phyloP scores from a whole-genome alignment of 345 rosid genomes.

The Eucalyptus coolabah region DNA sequence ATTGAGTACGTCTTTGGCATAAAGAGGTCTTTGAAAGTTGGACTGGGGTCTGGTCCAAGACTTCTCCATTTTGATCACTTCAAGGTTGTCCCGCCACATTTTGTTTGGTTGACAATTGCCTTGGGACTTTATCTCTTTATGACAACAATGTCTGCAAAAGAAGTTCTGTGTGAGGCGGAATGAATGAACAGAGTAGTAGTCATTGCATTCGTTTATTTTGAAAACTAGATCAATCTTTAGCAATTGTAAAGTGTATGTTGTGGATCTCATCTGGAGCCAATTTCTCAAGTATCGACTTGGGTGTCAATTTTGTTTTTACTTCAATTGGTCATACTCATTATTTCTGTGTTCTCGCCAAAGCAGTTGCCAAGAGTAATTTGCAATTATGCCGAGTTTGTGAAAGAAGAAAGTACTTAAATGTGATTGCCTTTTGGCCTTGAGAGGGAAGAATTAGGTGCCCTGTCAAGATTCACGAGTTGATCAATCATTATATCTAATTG shows the following conservation, averaged over 20 bases:
- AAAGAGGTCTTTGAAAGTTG: neutral
- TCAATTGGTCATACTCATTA: neutral
- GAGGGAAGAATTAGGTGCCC: neutral
- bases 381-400: neutral
- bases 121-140: neutral
- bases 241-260: neutral
- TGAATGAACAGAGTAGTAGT: neutral
- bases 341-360: neutral
- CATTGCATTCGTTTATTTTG: neutral
- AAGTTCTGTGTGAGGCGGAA: neutral
- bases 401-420: neutral
- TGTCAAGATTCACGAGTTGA: neutral
- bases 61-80: neutral
- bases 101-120: neutral
- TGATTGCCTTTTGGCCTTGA: neutral
- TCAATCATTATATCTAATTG: neutral
- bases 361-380: neutral
- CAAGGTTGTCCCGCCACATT: neutral
- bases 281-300: neutral
- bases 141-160: neutral
- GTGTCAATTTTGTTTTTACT: neutral
- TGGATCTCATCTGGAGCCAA: neutral
- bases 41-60: neutral
- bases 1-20: neutral
- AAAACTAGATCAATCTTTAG: neutral